Conservation (phyloP, 805 yeast genomes). For the Komagataella populi region DNA sequence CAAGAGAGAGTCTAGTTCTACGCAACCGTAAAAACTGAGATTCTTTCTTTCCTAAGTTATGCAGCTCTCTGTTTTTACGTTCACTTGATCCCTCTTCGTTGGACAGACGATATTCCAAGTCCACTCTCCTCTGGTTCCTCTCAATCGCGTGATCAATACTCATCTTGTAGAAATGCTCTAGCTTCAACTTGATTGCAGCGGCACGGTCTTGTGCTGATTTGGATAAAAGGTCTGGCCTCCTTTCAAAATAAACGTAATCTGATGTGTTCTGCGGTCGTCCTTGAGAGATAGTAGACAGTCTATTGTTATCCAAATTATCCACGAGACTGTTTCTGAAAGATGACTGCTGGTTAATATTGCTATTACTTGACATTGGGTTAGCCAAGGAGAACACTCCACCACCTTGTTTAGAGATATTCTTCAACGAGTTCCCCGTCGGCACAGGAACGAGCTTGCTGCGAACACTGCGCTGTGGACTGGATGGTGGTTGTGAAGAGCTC, state of each 20-base stretch:
- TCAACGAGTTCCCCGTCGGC: conserved; percentile 5
- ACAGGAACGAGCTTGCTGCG: conserved; percentile 17
- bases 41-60: conserved; percentile 77
- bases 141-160: conserved; percentile 89
- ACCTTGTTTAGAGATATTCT: neutral
- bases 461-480: conserved; percentile 20
- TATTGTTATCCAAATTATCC: neutral
- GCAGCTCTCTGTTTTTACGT: conserved; percentile 69
- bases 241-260: conserved; percentile 59
- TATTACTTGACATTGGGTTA: neutral
- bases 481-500: conserved; percentile 14
- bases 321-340: neutral
- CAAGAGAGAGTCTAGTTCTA: conserved; percentile 70
- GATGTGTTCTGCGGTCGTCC: conserved; percentile 4
- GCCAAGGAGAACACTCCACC: neutral
- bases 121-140: conserved; percentile 83
- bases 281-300: neutral
- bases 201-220: conserved; percentile 71
- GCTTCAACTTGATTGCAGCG: conserved; percentile 64
- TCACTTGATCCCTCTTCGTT: conserved; percentile 74
- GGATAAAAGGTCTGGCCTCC: conserved; percentile 72
- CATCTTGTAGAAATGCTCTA: conserved; percentile 77
- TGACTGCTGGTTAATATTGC: neutral
- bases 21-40: conserved; percentile 75
- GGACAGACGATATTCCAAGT: conserved; percentile 60